phyloP scores from a whole-genome alignment of 257 asterid species.

The Galeopsis tetrahit region DNA sequence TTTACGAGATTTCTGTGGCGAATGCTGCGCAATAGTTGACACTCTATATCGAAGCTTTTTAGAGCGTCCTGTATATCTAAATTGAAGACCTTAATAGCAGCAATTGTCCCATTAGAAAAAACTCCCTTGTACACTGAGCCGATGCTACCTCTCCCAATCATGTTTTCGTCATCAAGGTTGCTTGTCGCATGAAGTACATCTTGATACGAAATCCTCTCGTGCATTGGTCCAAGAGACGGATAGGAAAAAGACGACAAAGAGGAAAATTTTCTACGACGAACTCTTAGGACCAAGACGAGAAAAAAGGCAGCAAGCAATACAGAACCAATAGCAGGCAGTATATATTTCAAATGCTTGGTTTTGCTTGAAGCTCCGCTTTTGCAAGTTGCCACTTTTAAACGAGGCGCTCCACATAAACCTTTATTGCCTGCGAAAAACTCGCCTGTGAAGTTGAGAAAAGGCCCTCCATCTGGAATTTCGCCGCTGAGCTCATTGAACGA shows the following conservation, averaged over 20 bases:
- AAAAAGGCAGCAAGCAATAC: background rate
- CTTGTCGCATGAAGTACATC: constrained; percentile 14
- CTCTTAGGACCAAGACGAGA: background rate
- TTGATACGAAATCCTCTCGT: background rate
- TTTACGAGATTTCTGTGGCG: constrained; percentile 31
- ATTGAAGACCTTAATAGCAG: constrained; percentile 29
- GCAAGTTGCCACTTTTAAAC: background rate
- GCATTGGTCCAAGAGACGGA: background rate
- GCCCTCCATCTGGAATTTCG: constrained; percentile 18
- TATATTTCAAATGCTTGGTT: background rate
- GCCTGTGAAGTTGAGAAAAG: background rate
- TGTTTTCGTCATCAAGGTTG: background rate
- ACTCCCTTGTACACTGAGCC: constrained; percentile 25
- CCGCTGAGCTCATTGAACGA: constrained; percentile 18
- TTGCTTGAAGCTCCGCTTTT: background rate
- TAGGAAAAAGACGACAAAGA: background rate
- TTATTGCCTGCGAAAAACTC: background rate
- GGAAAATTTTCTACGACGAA: background rate
- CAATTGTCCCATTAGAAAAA: constrained; percentile 13
- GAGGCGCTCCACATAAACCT: background rate
- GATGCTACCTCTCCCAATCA: constrained; percentile 26
- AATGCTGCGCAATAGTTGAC: background rate
- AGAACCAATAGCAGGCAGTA: background rate
- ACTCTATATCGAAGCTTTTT: constrained; percentile 24
- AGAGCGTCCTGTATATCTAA: constrained; percentile 2